These are phyloP conservation scores for Trametes cubensis DNA, from an alignment of 768 basidiomycete genomes.

Conservation along the genomic window DNA sequence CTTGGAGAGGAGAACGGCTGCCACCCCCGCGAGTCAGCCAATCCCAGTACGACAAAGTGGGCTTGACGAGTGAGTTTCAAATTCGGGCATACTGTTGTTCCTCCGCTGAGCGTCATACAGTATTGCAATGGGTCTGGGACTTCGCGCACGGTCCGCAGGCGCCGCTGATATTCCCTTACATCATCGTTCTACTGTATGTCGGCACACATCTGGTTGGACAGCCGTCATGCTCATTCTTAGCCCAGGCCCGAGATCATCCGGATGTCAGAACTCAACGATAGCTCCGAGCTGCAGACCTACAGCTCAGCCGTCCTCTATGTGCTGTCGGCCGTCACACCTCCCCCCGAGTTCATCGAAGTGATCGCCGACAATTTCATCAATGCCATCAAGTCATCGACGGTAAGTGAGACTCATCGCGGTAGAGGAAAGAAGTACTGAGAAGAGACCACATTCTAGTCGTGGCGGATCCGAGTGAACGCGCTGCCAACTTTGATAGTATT, in stretches of 20 bases:
- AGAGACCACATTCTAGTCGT: constrained; percentile 57
- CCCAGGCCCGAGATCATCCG: constrained; percentile 82
- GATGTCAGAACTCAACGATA: constrained; percentile 90
- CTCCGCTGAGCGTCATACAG: constrained; percentile 39
- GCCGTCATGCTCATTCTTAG: constrained; percentile 16
- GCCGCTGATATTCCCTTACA: constrained; percentile 74
- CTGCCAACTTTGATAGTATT: constrained; percentile 88
- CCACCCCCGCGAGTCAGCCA: constrained; percentile 86
- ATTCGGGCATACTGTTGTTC: background rate
- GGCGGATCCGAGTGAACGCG: constrained; percentile 87
- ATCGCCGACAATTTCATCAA: constrained; percentile 63
- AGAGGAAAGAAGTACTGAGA: constrained; percentile 6
- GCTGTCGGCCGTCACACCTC: constrained; percentile 79
- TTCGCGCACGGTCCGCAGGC: constrained; percentile 77
- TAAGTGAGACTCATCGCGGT: constrained; percentile 38
- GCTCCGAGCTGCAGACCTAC: constrained; percentile 77
- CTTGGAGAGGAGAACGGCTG: constrained; percentile 75
- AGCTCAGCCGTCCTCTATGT: constrained; percentile 81
- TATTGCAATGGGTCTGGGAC: constrained; percentile 79
- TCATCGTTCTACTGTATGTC: constrained; percentile 73
- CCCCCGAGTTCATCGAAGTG: constrained; percentile 61
- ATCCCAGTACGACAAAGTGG: constrained; percentile 89
- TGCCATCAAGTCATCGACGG: constrained; percentile 79
- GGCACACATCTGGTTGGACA: background rate
- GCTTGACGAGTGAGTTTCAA: constrained; percentile 66